A percentile compares a stretch with the other conserved stretches of the same genome.
These are phyloP conservation scores for Radiomyces spectabilis DNA, from an alignment of 192 early-diverging fungal genomes.

Conservation along the genomic window DNA sequence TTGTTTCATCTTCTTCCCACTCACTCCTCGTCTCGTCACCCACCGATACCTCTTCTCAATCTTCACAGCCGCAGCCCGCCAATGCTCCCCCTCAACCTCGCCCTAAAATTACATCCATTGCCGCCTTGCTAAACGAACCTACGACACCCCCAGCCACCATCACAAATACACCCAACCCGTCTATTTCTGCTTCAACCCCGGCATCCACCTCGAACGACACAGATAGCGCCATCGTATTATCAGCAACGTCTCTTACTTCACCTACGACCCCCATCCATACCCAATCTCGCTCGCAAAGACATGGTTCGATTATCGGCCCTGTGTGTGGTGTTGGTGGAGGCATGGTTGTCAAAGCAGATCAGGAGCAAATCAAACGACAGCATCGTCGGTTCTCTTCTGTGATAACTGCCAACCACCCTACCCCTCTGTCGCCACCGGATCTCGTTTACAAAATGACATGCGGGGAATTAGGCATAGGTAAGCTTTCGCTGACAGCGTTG, in stretches of 20 bases:
- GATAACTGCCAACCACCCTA: conserved; percentile 4
- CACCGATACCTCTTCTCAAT: background rate
- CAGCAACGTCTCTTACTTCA: no score
- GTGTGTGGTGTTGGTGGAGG: conserved; percentile 8
- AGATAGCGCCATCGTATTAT: no score
- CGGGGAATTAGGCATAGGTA: conserved; percentile 43
- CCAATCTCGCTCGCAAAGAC: conserved; percentile 15
- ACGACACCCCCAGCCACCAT: background rate
- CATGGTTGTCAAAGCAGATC: conserved; percentile 2
- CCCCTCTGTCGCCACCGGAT: conserved; percentile 27
- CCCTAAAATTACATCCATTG: conserved; percentile 18
- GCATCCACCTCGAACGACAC: background rate
- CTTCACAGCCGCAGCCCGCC: background rate
- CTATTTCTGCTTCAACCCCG: background rate
- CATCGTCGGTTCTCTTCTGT: no score
- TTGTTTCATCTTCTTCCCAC: no score
- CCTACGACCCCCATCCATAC: background rate
- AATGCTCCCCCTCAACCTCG: no score
- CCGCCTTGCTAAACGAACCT: conserved; percentile 17
- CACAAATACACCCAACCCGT: no score
- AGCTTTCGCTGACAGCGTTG: no score
- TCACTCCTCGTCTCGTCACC: background rate
- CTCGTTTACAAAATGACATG: conserved; percentile 40
- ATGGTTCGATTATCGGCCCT: no score
- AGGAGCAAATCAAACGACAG: background rate